Base-by-base conservation (phyloP, 345 rosid species). In the Citrus cavaleriei region DNA sequence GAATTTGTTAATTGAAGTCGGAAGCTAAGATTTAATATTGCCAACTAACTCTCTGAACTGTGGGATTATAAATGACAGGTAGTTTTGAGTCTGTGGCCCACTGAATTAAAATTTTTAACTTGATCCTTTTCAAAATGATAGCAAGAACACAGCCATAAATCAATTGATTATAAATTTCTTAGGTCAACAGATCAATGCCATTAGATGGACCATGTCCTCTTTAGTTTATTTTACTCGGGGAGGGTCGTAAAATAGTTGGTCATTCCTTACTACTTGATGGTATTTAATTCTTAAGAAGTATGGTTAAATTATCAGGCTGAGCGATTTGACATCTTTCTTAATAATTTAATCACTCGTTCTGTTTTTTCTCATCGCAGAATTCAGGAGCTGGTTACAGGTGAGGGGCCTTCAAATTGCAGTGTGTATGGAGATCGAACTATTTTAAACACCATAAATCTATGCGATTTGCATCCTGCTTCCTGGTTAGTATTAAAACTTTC, bases 391-490 rank as follows among this genome's bases (percentile, higher is more conserved):
- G 84, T 78, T 77, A 68, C 77, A 54, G 79, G 81, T 32, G 75
- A 80, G 38, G 79, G 63, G 38, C 79, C 85, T 76, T 78, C 84
- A 30, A 58, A 27, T n/a, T 57, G 79, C 79, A 81, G 81, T 81
- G 68, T 83, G 71, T 86, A 83, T 72, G 91, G 93, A 22, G 87
- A 88, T 78, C 87, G 87, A 75, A 30, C 79, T 65, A 46, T 24
- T 77, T 72, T 90, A 72, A 74, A 80, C 81, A 79, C 86, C 28
- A 69, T 79, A 62, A 81, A 82, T 78, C 73, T 88, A 5, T 74
- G 51, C 71, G 90, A 88, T 78, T 78, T 90, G 74, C 90, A 90
- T 84, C 87, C 89, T 27, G 79, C 67, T 74, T 90, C 93, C 83
- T 90, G 93, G 93, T 90, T 55, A 82, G 88, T 79, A n/a, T 14